Evolutionary conservation across 2,329 filamentous ascomycete genomes (phyloP).

Genomic region (Alternaria conjuncta): DNA sequence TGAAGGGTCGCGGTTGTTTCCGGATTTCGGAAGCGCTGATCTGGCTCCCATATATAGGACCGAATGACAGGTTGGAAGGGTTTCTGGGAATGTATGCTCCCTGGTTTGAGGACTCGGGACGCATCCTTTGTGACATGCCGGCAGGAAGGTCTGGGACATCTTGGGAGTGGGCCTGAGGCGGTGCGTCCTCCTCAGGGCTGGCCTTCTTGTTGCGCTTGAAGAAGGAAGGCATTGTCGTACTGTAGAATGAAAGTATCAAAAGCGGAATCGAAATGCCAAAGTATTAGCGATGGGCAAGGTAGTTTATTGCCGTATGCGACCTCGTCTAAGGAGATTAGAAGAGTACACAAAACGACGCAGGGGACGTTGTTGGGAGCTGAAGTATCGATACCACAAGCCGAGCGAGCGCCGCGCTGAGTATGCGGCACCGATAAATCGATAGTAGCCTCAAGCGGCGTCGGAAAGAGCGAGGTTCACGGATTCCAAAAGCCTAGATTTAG

Average conservation of each 20-base stretch:
- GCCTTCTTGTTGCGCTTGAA: conserved; percentile 15
- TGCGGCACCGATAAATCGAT: conserved; percentile 13
- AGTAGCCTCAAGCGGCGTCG: conserved; percentile 9
- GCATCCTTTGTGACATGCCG: conserved; percentile 10
- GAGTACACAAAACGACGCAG: background rate
- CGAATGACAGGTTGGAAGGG: conserved; percentile 10
- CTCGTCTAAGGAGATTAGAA: background rate
- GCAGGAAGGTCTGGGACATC: conserved; percentile 10
- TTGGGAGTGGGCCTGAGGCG: conserved; percentile 3
- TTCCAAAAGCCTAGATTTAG: conserved; percentile 12
- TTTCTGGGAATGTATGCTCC: conserved; percentile 4
- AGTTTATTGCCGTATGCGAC: conserved; percentile 12
- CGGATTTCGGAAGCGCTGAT: conserved; percentile 4
- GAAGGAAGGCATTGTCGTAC: conserved; percentile 7
- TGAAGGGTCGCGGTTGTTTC: conserved; percentile 29
- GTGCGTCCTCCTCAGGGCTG: background rate
- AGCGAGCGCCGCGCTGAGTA: conserved; percentile 7
- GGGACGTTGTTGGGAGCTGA: conserved; percentile 9
- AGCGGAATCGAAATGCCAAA: background rate
- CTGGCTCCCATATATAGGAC: conserved; percentile 1
- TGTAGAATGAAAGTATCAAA: background rate
- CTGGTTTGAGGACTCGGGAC: background rate
- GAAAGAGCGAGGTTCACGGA: conserved; percentile 9
- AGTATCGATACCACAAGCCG: conserved; percentile 11
- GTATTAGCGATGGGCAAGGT: conserved; percentile 6